Evolutionary conservation across 441 rosid species (phyloP).

Genomic region (Metrosideros polymorpha): DNA sequence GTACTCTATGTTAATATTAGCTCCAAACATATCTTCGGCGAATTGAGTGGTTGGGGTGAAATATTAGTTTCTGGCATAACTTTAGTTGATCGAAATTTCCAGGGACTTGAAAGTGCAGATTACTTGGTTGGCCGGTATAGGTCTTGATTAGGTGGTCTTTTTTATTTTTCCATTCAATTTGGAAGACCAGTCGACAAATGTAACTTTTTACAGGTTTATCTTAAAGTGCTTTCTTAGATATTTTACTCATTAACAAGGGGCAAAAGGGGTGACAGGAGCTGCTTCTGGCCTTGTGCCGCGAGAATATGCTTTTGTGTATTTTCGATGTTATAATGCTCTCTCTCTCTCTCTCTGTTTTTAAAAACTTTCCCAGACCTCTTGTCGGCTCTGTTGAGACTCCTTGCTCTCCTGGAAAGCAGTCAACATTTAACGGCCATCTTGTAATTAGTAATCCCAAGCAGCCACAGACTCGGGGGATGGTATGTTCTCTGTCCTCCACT

Average conservation of each 20-base stretch:
- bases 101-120: background rate
- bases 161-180: background rate
- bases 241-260: background rate
- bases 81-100: background rate
- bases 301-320: background rate
- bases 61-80: background rate
- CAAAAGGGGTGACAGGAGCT: background rate
- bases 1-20: background rate
- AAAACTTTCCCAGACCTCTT: conserved; percentile 48
- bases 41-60: background rate
- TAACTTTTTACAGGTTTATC: background rate
- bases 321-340: background rate
- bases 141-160: background rate
- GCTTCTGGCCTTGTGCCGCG: background rate
- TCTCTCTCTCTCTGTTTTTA: background rate
- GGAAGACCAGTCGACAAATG: background rate
- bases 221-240: background rate
- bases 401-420: conserved; percentile 38
- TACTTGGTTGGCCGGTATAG: background rate
- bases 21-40: background rate
- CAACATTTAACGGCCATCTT: conserved; percentile 61
- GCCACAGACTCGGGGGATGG: conserved; percentile 52
- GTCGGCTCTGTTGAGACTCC: conserved; percentile 47
- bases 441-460: conserved; percentile 28
- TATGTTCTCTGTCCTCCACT: conserved; percentile 5